A percentile compares a stretch with the other conserved stretches of the same genome.
phyloP scores from a whole-genome alignment of 169 alveolate species.

The Eimeria tenella region DNA sequence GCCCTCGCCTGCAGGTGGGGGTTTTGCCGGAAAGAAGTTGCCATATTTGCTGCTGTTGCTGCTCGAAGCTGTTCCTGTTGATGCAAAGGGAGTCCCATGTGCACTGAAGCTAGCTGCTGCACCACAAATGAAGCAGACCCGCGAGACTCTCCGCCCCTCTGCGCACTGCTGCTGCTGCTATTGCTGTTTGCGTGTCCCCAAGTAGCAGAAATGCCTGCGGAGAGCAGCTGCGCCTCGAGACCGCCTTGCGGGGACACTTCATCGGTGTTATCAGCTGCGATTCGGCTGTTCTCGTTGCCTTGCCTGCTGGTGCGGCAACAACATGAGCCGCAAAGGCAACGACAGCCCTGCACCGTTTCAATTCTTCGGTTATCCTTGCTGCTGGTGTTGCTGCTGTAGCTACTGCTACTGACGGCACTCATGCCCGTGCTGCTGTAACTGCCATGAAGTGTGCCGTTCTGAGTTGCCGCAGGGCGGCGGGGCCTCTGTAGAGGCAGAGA shows the following conservation, averaged over 20 bases:
- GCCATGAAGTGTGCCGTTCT: no score
- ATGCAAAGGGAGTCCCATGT: conserved; percentile 57
- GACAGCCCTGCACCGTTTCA: conserved; percentile 17
- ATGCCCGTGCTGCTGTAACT: background rate
- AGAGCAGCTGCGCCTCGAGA: conserved; percentile 28
- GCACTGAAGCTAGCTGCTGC: conserved; percentile 27
- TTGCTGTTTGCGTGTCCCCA: background rate
- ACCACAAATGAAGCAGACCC: conserved; percentile 5
- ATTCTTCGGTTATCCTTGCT: background rate
- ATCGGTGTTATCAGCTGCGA: background rate
- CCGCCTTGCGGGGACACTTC: background rate
- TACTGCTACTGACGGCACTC: background rate
- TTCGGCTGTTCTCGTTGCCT: background rate
- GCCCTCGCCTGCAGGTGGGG: conserved; percentile 29
- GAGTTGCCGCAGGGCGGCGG: background rate
- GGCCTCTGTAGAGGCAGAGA: background rate
- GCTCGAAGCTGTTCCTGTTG: conserved; percentile 53
- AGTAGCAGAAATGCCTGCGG: conserved; percentile 38
- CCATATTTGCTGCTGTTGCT: conserved; percentile 26
- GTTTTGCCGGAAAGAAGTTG: conserved; percentile 6
- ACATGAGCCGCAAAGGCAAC: conserved; percentile 44
- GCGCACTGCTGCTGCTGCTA: conserved; percentile 16
- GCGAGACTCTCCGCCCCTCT: background rate
- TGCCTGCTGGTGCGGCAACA: conserved; percentile 20
- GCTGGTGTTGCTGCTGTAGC: background rate